A percentile compares a stretch with the other conserved stretches of the same genome.
Conservation (phyloP, 73 alveolate genomes). For the Stentor coeruleus region DNA sequence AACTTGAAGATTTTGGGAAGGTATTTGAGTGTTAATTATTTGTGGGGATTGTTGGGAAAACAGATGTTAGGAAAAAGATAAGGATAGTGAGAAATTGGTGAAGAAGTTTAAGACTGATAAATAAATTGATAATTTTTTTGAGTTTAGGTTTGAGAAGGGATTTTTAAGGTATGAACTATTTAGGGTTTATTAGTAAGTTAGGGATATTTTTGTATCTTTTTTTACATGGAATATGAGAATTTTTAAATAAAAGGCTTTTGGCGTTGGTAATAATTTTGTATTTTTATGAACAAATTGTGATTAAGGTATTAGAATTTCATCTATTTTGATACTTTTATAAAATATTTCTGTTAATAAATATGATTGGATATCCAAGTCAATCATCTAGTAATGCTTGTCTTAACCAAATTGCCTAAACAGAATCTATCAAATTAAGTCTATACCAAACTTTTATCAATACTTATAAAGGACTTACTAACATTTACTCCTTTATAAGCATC, state of each 20-base stretch:
- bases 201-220: conserved; percentile 30
- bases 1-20: conserved; percentile 94
- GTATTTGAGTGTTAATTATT: conserved; percentile 46
- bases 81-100: conserved; percentile 40
- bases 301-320: too few species aligned
- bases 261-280: too few species aligned
- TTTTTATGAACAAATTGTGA: too few species aligned
- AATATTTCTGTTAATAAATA: too few species aligned
- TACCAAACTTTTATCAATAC: not conserved
- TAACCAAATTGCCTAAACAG: not conserved
- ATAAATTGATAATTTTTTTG: not conserved
- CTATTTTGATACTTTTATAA: too few species aligned
- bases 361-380: not conserved
- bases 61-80: conserved; percentile 32
- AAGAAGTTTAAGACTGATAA: conserved; percentile 15
- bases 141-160: not conserved
- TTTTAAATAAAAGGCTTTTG: too few species aligned
- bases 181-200: not conserved
- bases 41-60: conserved; percentile 36
- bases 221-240: too few species aligned
- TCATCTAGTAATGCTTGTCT: not conserved
- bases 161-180: too few species aligned
- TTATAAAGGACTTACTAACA: not conserved
- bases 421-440: not conserved
- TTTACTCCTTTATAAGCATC: not conserved